phyloP scores from a whole-genome alignment of 441 rosid genomes.

The Brassica balearica region DNA sequence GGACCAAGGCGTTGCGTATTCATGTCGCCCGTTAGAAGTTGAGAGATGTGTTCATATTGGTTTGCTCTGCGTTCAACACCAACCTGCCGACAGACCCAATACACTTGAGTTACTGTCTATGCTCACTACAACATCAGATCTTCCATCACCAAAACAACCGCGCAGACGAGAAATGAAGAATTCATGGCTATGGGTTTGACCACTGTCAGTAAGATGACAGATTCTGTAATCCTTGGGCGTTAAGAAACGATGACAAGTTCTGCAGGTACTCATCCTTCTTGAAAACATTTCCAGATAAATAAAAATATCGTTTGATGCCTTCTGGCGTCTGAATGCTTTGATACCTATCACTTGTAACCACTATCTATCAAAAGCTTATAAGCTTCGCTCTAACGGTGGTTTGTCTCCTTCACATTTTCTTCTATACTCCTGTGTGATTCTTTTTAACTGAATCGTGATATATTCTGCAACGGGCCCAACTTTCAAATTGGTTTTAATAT shows the following conservation, averaged over 20 bases:
- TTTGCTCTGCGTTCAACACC: conserved; percentile 35
- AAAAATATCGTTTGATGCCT: too few relatives aligned
- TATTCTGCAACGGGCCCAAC: too few relatives aligned
- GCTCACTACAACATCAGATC: conserved; percentile 33
- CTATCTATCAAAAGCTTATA: neutral
- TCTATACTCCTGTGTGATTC: neutral
- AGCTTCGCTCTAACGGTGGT: neutral
- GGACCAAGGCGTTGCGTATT: conserved; percentile 13
- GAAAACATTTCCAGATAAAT: too few relatives aligned
- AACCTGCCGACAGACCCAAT: conserved; percentile 30
- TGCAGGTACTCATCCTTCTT: too few relatives aligned
- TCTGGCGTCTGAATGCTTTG: too few relatives aligned
- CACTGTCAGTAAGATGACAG: neutral
- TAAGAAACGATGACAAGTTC: too few relatives aligned
- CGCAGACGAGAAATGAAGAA: neutral
- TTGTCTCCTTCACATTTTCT: neutral
- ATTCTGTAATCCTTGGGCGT: neutral
- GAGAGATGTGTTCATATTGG: conserved; percentile 34
- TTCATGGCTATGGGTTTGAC: neutral
- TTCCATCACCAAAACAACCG: conserved; percentile 34
- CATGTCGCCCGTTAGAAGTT: neutral
- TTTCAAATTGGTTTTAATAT: too few relatives aligned
- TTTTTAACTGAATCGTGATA: neutral
- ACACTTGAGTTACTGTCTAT: conserved; percentile 25
- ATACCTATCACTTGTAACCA: too few relatives aligned